Evolutionary conservation across 1,139 yeast genomes (phyloP), one percentile per base, ranked within the genome.

Genomic region (Debaryomycetaceae sp.): DNA sequence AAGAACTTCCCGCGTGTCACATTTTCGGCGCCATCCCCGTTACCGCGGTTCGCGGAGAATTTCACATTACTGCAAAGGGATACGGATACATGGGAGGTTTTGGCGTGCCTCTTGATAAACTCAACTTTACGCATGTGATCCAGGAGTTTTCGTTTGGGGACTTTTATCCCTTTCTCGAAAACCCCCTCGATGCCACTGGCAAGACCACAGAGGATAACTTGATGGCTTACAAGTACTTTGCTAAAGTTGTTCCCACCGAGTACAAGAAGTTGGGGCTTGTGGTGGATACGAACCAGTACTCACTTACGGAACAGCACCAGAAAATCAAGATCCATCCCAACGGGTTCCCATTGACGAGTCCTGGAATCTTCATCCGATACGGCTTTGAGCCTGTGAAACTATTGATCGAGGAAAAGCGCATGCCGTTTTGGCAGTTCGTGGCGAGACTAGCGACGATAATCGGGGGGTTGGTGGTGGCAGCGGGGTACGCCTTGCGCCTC

Each of bases 131-230:
- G 2, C 98, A 90, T 53, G 73, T 74, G 5, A 78, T 90, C 34
- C 75, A 73, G 37, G 97, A 90, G 51, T 73, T 86, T 38, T 86
- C 96, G 7, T 90, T 77, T 54, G 98, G 99, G 14, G 83, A 75
- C 22, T 86, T 80, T 52, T 86, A 74, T 47, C 97, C 98, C 2
- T 79, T 72, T 42, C 67, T 87, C 37, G 68, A 79, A 40, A 90
- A 90, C 46, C 94, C 96, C 5, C 64, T 92, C 39, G 98, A 90
- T 48, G 68, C 66, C 32, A 74, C 86, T 0, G 81, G 74, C 1
- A 72, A 74, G 42, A 49, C 57, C 16, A 69, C 85, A 2, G 48
- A 51, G 3, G 64, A 64, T 4, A 49, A 57, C 13, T 45, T 57
- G 23, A 73, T 59, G 35, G 55, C 60, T 2, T 78, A 64, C 51